Base-by-base conservation (phyloP, 352 stramenopile species). In the Aphanomyces invadans region DNA sequence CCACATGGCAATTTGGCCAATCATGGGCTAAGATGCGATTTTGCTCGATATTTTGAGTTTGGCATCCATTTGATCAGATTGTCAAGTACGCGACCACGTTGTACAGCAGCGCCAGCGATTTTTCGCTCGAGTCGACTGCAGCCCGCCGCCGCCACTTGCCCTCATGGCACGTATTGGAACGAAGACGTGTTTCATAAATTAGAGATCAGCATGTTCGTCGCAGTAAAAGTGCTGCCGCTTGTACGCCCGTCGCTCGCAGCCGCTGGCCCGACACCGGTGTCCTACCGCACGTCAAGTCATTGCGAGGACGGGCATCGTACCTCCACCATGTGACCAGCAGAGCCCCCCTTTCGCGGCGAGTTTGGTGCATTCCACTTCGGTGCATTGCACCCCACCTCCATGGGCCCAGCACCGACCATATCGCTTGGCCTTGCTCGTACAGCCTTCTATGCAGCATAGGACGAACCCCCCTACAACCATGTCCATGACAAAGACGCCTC, bases 331-430 rank as follows among this genome's bases (percentile, higher is more conserved):
- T 1, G 46, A 57, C 60, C 60, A 67, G 45, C 60, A 67, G 10
- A 67, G 33, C 1, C 60, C 60, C 11, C 60, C 49, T 42, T 67
- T 67, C 9, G 60, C 60, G 2, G 44, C 60, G 9, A 67, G 49
- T 48, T 67, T 67, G 5, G 42, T 23, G 42, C 60, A 67, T 2
- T 23, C 39, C 15, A 15, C 38, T 7, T 44, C 15, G 21, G 23
- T 23, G 49, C 60, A 67, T 45, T 49, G 60, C n/a, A 31, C 60
- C 2, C 59, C 60, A 9, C 60, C 60, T n/a, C 60, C 60, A 46
- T 67, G 60, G 23, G 60, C 60, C 60, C 60, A 67, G 21, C 60
- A 67, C 17, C 48, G 38, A 15, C 60, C 60, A 31, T 67, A 51
- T 4, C 60, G 45, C 26, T 67, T 67, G 19, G 60, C 60, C 21